phyloP scores from a whole-genome alignment of 352 stramenopile genomes.

The Phytophthora sp. region DNA sequence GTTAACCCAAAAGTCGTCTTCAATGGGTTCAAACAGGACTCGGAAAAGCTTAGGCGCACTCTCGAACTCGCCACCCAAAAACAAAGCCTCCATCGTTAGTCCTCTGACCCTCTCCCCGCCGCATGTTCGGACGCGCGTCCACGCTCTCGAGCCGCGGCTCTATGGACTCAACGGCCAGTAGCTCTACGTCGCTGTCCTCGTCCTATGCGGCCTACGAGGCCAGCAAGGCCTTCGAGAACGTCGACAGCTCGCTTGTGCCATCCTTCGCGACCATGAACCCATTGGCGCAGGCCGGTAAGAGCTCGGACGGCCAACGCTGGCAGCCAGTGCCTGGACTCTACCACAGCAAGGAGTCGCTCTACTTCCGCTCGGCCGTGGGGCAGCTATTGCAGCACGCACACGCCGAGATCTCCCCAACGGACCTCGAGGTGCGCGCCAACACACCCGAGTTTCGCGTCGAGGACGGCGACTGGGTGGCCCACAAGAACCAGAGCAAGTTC shows the following conservation, averaged over 20 bases:
- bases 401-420: slow-evolving; percentile 69
- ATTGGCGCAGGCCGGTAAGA: slow-evolving; percentile 45
- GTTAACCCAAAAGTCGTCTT: slow-evolving; percentile 22
- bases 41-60: slow-evolving; percentile 17
- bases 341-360: slow-evolving; percentile 86
- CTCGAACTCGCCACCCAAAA: slow-evolving; percentile 7
- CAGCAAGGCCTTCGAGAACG: slow-evolving; percentile 33
- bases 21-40: slow-evolving; percentile 24
- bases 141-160: slow-evolving; percentile 20
- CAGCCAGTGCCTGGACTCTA: slow-evolving; percentile 74
- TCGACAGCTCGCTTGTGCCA: slow-evolving; percentile 49
- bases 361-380: slow-evolving; percentile 68
- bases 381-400: slow-evolving; percentile 72
- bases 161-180: slow-evolving; percentile 10
- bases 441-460: slow-evolving; percentile 85
- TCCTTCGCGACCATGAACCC: slow-evolving; percentile 75
- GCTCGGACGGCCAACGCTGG: slow-evolving; percentile 52
- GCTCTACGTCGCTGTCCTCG: slow-evolving; percentile 20
- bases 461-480: slow-evolving; percentile 82
- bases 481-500: slow-evolving; percentile 69
- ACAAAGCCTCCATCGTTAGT: slow-evolving; percentile 1
- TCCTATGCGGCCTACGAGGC: slow-evolving; percentile 37
- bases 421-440: slow-evolving; percentile 84
- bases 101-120: not conserved
- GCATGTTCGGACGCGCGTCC: slow-evolving; percentile 17